phyloP scores from a whole-genome alignment of 1,284 basidiomycete species.

The Ganoderma leucocontextum region DNA sequence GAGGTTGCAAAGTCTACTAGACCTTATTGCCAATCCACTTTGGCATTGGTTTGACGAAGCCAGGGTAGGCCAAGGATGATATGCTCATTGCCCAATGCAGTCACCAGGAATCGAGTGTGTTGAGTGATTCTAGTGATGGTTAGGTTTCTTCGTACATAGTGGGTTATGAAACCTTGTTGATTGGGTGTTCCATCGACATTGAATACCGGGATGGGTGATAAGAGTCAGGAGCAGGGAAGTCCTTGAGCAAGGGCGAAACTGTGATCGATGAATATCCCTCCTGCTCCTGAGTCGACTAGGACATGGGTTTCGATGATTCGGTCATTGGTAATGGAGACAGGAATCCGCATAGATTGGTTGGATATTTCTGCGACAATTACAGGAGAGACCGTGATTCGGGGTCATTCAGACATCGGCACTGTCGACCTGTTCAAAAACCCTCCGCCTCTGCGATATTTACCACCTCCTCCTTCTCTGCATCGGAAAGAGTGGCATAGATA shows the following conservation, averaged over 20 bases:
- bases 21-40: no score
- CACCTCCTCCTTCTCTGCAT: slow-evolving; percentile 3
- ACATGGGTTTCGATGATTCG: not conserved
- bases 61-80: not conserved
- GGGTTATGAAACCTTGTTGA: not conserved
- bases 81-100: not conserved
- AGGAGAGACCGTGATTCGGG: no score
- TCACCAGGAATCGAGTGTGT: no score
- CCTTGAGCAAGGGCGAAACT: not conserved
- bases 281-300: not conserved
- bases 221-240: not conserved
- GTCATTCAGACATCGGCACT: not conserved
- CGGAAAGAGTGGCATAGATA: no score
- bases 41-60: not conserved
- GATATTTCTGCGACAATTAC: no score
- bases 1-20: no score
- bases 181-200: not conserved
- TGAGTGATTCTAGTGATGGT: not conserved
- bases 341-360: not conserved
- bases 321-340: not conserved
- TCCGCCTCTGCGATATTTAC: not conserved
- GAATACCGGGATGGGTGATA: not conserved
- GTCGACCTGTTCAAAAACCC: not conserved
- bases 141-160: not conserved
- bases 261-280: not conserved